Evolutionary conservation across 305 asterid genomes (phyloP), one percentile per base, ranked within the genome.

Genomic region (Salvia sclarea): DNA sequence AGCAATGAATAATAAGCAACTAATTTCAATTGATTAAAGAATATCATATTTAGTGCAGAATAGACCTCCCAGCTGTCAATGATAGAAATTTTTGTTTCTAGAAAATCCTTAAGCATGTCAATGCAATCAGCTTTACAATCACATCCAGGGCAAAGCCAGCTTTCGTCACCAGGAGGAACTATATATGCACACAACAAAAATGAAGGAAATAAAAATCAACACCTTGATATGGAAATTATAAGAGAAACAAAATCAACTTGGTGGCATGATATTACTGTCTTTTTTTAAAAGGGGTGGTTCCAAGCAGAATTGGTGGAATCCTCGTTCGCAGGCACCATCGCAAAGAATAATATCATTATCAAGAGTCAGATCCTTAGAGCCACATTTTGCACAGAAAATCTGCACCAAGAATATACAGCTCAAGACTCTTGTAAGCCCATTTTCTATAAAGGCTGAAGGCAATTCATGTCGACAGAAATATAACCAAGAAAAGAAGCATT

Each of bases 121-220:
- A 95, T 80, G 83, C 99, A 95, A 74, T 85, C 90, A 69, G 75
- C 88, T 85, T 95, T 95, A 85, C 99, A 95, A 70, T 89, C 96
- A 83, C 99, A 95, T 54, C 95, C 98, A 67, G 98, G 99, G 74
- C 99, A 95, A 68, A 91, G 92, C 99, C 99, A 95, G 75, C 90
- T 85, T 82, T 89, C 96, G 75, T 95, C 97, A 77, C 84, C 99
- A 3, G 90, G 97, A 71, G 99, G 99, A 84, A 95, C 99, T 95
- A 84, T 68, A 52, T 11, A 47, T 38, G 44, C 62, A 59, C 33
- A 65, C 53, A 45, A 30, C 66, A 35, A 65, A 35, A 79, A 65
- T 30, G 30, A 20, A 47, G 68, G 52, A 44, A 68, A 72, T 49
- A 49, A 80, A 53, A 47, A 22, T 21, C 30, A 60, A 65, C 64